These are phyloP conservation scores for Globisporangium middletonii DNA, from an alignment of 352 stramenopile species.

Conservation along the genomic window DNA sequence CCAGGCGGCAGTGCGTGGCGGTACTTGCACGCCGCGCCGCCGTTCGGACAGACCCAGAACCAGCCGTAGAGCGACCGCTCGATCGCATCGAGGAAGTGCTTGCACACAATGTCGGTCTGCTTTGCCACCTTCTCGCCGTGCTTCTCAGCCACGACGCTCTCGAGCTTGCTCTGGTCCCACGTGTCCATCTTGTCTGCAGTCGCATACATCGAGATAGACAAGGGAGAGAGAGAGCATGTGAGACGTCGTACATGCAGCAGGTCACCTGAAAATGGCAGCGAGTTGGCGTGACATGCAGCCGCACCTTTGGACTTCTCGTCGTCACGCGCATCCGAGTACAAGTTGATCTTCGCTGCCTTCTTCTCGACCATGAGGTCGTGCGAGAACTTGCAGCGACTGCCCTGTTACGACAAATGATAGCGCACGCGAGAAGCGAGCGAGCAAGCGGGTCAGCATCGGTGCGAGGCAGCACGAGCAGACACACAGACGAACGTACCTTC, in stretches of 20 bases:
- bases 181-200: conserved; percentile 69
- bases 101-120: conserved; percentile 87
- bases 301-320: conserved; percentile 50
- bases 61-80: conserved; percentile 88
- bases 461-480: background rate
- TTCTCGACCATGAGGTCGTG: conserved; percentile 87
- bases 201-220: background rate
- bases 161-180: conserved; percentile 87
- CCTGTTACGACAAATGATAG: conserved; percentile 20
- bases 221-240: too few species aligned
- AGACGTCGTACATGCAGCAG: background rate
- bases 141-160: conserved; percentile 81
- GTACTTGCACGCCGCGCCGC: conserved; percentile 71
- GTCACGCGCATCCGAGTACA: conserved; percentile 81
- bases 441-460: conserved; percentile 1
- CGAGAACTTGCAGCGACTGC: conserved; percentile 85
- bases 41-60: conserved; percentile 90
- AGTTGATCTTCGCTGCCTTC: conserved; percentile 85
- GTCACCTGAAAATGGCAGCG: background rate
- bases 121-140: conserved; percentile 77
- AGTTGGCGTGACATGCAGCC: background rate
- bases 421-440: background rate
- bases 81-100: conserved; percentile 88
- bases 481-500: conserved; percentile 38
- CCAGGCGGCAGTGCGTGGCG: conserved; percentile 84